phyloP scores from a whole-genome alignment of 2,329 filamentous ascomycete species.

The Pestalotiopsis sp. region DNA sequence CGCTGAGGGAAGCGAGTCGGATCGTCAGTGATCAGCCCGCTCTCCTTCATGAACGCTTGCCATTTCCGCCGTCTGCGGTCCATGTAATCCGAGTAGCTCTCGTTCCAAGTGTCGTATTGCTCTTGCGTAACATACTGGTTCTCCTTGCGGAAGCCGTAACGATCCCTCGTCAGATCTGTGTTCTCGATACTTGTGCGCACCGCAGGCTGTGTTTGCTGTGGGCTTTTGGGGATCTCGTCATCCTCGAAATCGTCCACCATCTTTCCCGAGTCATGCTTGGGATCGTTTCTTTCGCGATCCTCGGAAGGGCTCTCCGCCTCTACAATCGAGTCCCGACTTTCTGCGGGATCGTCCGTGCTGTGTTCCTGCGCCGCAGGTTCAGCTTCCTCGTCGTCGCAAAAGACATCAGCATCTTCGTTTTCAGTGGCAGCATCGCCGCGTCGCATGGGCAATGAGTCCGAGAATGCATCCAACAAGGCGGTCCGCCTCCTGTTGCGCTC shows the following conservation, averaged over 20 bases:
- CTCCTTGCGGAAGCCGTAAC: conserved; percentile 90
- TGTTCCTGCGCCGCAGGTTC: background rate
- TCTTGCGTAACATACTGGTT: conserved; percentile 76
- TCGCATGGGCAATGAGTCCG: conserved; percentile 35
- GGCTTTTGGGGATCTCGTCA: conserved; percentile 49
- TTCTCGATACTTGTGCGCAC: conserved; percentile 42
- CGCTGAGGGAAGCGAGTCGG: conserved; percentile 80
- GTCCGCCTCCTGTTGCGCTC: conserved; percentile 39
- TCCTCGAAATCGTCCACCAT: conserved; percentile 53
- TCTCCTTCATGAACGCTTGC: conserved; percentile 75
- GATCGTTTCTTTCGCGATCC: conserved; percentile 29
- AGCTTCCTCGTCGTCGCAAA: background rate
- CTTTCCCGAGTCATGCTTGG: conserved; percentile 55
- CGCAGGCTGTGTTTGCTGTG: conserved; percentile 25
- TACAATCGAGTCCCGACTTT: conserved; percentile 39
- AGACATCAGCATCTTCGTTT: background rate
- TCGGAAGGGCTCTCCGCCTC: conserved; percentile 36
- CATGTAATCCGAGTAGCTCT: conserved; percentile 74
- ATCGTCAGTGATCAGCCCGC: conserved; percentile 69
- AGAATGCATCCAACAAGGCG: conserved; percentile 43
- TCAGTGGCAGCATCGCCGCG: conserved; percentile 7
- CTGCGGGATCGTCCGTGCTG: background rate
- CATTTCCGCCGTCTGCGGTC: conserved; percentile 80
- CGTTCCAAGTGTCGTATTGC: conserved; percentile 83
- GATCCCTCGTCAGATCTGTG: conserved; percentile 64